Percentiles rank a stretch among this genome's conserved stretches.
Conservation (phyloP, 192 early-diverging fungal genomes). For the Kickxella alabastrina region DNA sequence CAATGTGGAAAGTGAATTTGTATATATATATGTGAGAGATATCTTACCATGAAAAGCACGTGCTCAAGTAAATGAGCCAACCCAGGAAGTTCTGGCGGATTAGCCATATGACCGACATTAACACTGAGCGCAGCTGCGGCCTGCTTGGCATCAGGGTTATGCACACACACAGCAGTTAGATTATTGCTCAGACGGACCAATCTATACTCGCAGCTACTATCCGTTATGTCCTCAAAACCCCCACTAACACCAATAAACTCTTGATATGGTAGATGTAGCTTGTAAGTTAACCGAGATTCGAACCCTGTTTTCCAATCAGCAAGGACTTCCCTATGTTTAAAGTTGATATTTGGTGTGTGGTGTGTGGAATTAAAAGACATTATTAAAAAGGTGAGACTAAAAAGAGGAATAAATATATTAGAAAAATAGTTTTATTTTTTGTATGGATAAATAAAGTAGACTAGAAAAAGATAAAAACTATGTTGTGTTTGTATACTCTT, state of each 20-base stretch:
- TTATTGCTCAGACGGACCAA: slow-evolving; percentile 54
- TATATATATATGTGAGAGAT: not conserved
- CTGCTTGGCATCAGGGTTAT: slow-evolving; percentile 51
- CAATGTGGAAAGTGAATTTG: not conserved
- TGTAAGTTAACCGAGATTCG: not conserved
- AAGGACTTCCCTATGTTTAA: not conserved
- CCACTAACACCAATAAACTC: slow-evolving; percentile 17
- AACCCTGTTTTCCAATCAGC: not conserved
- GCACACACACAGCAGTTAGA: slow-evolving; percentile 56
- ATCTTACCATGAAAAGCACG: slow-evolving; percentile 57
- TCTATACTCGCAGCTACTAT: slow-evolving; percentile 55
- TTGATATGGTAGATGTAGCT: not conserved
- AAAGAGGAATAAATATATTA: not conserved
- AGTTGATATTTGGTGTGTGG: not conserved
- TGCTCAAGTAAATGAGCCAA: slow-evolving; percentile 71
- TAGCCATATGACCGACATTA: slow-evolving; percentile 57
- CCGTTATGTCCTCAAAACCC: slow-evolving; percentile 42
- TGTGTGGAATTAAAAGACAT: not conserved
- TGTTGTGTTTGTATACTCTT: no score
- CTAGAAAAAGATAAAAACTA: no score
- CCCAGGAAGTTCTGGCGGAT: slow-evolving; percentile 58
- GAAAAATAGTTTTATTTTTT: not conserved
- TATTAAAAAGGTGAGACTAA: not conserved
- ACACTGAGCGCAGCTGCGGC: slow-evolving; percentile 57
- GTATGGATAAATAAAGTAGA: not conserved